Evolutionary conservation across 345 rosid genomes (phyloP).

Genomic region (Sisymbrium altissimum): DNA sequence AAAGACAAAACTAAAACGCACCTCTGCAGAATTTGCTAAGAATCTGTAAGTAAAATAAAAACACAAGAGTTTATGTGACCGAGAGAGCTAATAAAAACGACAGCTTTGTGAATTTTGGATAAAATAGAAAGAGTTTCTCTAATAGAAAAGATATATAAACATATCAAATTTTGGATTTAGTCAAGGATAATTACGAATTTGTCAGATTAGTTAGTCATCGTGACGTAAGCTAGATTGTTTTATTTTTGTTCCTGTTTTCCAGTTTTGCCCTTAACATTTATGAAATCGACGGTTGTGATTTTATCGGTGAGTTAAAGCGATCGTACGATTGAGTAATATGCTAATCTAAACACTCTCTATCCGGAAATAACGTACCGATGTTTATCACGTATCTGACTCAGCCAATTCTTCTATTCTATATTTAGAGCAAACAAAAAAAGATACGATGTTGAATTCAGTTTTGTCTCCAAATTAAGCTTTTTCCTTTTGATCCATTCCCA

Average conservation of each 20-base stretch:
- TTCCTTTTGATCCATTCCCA: not conserved
- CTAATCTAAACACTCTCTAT: not conserved
- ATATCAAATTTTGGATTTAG: not conserved
- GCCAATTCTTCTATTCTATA: not conserved
- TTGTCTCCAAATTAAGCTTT: not conserved
- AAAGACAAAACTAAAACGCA: not conserved
- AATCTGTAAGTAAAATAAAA: not conserved
- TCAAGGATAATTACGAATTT: not conserved
- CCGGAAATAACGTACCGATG: not conserved
- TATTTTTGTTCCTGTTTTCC: not conserved
- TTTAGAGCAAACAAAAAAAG: not conserved
- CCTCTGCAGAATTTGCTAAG: not conserved
- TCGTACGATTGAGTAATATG: not conserved
- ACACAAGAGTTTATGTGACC: not conserved
- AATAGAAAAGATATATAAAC: not conserved
- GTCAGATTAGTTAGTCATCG: constrained; percentile 3
- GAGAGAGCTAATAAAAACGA: not conserved
- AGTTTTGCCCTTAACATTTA: not conserved
- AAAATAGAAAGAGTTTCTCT: not conserved
- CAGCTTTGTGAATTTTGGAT: not conserved
- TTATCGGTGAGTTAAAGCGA: not conserved
- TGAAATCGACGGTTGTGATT: constrained; percentile 23
- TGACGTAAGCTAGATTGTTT: not conserved
- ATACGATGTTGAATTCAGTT: no score
- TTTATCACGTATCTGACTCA: constrained; percentile 17